Conservation (phyloP, 352 stramenopile genomes). For the Phytophthora cajani region DNA sequence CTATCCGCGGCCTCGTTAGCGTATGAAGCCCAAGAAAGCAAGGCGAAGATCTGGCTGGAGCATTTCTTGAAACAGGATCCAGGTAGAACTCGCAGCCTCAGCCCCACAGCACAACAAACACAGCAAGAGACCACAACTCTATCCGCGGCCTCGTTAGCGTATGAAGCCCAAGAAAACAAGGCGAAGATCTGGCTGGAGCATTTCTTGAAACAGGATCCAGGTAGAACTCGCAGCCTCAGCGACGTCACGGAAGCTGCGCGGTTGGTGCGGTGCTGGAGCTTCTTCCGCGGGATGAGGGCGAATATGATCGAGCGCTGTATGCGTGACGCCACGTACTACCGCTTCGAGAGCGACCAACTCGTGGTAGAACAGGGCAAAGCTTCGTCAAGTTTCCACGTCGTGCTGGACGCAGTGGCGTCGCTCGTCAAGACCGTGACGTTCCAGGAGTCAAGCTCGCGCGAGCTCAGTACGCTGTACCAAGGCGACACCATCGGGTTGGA, state of each 20-base stretch:
- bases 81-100: slow-evolving; percentile 23
- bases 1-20: slow-evolving; percentile 35
- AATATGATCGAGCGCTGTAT: slow-evolving; percentile 63
- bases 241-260: slow-evolving; percentile 41
- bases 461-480: slow-evolving; percentile 64
- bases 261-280: slow-evolving; percentile 48
- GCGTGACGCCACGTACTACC: slow-evolving; percentile 42
- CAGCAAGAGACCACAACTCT: slow-evolving; percentile 19
- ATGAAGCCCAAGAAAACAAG: slow-evolving; percentile 43
- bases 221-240: slow-evolving; percentile 23
- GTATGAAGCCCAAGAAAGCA: slow-evolving; percentile 45
- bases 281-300: slow-evolving; percentile 60
- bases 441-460: slow-evolving; percentile 51
- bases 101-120: not conserved
- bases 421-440: slow-evolving; percentile 57
- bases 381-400: slow-evolving; percentile 51
- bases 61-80: slow-evolving; percentile 48
- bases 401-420: slow-evolving; percentile 49
- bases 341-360: slow-evolving; percentile 44
- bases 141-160: slow-evolving; percentile 34
- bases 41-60: slow-evolving; percentile 46
- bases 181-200: slow-evolving; percentile 47
- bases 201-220: slow-evolving; percentile 47
- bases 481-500: slow-evolving; percentile 66
- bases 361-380: slow-evolving; percentile 50